phyloP scores from a whole-genome alignment of 2,329 filamentous ascomycete species.

The Periconia digitata region DNA sequence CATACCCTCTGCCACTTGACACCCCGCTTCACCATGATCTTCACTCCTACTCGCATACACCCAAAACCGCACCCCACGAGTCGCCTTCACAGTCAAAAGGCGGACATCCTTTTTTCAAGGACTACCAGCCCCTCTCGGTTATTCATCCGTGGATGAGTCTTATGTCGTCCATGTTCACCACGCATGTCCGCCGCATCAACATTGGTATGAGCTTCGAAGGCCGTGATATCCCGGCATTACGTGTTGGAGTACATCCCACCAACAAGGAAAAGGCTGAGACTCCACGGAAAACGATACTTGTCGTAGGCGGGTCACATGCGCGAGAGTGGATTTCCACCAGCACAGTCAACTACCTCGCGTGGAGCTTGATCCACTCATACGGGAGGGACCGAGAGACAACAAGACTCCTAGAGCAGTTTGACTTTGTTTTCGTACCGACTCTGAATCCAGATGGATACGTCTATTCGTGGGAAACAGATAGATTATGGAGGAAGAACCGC shows the following conservation, averaged over 20 bases:
- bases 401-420: slow-evolving; percentile 78
- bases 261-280: slow-evolving; percentile 49
- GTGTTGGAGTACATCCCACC: slow-evolving; percentile 66
- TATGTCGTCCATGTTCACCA: slow-evolving; percentile 85
- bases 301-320: slow-evolving; percentile 87
- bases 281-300: slow-evolving; percentile 73
- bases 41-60: slow-evolving; percentile 27
- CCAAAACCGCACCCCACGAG: slow-evolving; percentile 29
- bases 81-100: slow-evolving; percentile 48
- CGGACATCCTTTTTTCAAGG: slow-evolving; percentile 74
- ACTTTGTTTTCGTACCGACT: slow-evolving; percentile 85
- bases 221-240: slow-evolving; percentile 79
- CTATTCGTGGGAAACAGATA: slow-evolving; percentile 89
- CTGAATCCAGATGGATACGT: slow-evolving; percentile 93
- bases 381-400: slow-evolving; percentile 72
- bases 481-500: slow-evolving; percentile 92
- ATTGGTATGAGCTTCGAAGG: slow-evolving; percentile 89
- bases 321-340: slow-evolving; percentile 95
- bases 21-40: slow-evolving; percentile 28
- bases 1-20: slow-evolving; percentile 61
- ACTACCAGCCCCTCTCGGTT: slow-evolving; percentile 86
- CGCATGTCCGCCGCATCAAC: slow-evolving; percentile 70
- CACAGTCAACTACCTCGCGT: slow-evolving; percentile 88
- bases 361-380: slow-evolving; percentile 82
- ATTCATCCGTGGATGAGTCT: slow-evolving; percentile 91